Percentiles rank a stretch among this genome's conserved stretches.
These are phyloP conservation scores for Coprinopsis strossmayeri DNA, from an alignment of 768 basidiomycete genomes.

Conservation along the genomic window DNA sequence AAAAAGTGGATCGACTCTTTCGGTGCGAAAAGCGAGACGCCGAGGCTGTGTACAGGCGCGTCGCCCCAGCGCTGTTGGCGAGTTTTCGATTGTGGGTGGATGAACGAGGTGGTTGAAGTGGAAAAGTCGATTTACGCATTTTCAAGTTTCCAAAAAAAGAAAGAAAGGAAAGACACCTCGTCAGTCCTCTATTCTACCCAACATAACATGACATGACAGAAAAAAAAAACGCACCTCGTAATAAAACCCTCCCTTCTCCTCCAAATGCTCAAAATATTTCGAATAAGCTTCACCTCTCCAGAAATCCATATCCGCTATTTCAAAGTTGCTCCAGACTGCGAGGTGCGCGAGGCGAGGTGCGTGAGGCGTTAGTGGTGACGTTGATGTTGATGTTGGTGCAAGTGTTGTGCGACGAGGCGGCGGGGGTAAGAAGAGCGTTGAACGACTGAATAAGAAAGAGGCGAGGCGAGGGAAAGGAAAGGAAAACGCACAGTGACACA, in stretches of 20 bases:
- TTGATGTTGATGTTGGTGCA: not conserved
- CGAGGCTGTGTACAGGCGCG: constrained; percentile 72
- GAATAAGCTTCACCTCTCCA: constrained; percentile 83
- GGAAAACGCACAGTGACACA: constrained; percentile 52
- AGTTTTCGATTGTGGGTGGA: not conserved
- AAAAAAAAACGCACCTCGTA: constrained; percentile 56
- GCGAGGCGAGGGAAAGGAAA: not conserved
- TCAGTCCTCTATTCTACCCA: not conserved
- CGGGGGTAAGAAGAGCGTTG: no score
- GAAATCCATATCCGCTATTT: constrained; percentile 86
- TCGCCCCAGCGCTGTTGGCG: constrained; percentile 67
- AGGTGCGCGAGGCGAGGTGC: not conserved
- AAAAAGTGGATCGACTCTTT: constrained; percentile 80
- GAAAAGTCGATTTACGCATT: not conserved
- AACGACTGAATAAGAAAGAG: not conserved
- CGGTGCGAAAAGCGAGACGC: constrained; percentile 66
- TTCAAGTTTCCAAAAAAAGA: no score
- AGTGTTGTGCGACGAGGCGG: not conserved
- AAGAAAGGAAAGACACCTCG: not conserved
- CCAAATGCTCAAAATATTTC: constrained; percentile 77
- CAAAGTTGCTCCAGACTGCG: constrained; percentile 86
- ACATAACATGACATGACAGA: not conserved
- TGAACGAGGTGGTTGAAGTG: not conserved
- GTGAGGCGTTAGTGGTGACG: not conserved
- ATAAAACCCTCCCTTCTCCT: constrained; percentile 82